A percentile compares a stretch with the other conserved stretches of the same genome.
phyloP scores from a whole-genome alignment of 2,329 filamentous ascomycete genomes.

The Colletotrichum camelliae region DNA sequence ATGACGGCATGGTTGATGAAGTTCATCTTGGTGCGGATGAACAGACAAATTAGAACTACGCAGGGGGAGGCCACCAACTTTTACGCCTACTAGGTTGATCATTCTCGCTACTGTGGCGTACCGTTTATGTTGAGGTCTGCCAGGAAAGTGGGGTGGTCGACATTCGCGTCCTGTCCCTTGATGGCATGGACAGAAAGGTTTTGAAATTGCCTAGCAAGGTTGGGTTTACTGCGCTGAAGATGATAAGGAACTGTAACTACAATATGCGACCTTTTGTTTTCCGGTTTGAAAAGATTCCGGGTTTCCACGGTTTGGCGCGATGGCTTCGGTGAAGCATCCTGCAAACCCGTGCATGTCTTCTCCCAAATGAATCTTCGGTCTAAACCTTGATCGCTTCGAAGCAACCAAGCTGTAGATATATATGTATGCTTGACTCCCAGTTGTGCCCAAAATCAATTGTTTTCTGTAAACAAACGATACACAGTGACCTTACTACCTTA shows the following conservation, averaged over 20 bases:
- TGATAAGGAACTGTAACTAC: background rate
- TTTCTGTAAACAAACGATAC: background rate
- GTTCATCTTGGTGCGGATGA: slow-evolving; percentile 36
- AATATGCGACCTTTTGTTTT: background rate
- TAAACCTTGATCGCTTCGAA: background rate
- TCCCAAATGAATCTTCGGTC: background rate
- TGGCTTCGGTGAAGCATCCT: background rate
- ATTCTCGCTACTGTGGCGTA: background rate
- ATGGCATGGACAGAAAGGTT: background rate
- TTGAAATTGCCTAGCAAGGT: background rate
- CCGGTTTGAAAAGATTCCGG: background rate
- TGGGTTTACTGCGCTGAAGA: background rate
- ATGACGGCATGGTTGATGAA: slow-evolving; percentile 40
- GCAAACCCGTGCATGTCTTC: background rate
- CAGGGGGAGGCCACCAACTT: slow-evolving; percentile 29
- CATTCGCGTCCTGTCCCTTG: background rate
- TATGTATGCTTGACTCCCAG: background rate
- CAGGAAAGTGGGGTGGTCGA: background rate
- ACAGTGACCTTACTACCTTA: background rate
- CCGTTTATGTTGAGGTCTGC: background rate
- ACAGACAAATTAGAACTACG: slow-evolving; percentile 32
- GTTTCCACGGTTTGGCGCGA: background rate
- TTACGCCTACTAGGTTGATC: slow-evolving; percentile 29
- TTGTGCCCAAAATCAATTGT: background rate
- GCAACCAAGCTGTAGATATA: background rate